These are phyloP conservation scores for Sutorius eximius DNA, from an alignment of 1,284 basidiomycete species.

Conservation along the genomic window DNA sequence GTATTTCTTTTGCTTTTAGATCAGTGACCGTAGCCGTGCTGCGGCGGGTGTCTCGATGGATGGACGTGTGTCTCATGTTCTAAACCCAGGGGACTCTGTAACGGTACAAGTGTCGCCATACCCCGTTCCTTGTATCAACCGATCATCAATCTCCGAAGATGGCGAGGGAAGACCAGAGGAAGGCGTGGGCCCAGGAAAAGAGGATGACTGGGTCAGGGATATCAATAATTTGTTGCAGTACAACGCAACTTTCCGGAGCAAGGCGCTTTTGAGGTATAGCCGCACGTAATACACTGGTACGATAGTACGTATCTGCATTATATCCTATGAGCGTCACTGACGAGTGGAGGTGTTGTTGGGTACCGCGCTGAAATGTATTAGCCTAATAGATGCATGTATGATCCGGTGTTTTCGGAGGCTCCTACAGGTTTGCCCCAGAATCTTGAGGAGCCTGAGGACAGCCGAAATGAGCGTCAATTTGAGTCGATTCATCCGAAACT, in stretches of 20 bases:
- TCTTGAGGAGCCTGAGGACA: neutral
- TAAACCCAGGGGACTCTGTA: conserved; percentile 83
- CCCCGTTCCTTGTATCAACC: conserved; percentile 91
- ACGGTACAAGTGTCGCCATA: conserved; percentile 83
- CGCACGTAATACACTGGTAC: conserved; percentile 21
- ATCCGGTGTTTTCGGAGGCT: neutral
- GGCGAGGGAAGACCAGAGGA: conserved; percentile 39
- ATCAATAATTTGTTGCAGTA: conserved; percentile 93
- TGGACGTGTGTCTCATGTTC: conserved; percentile 78
- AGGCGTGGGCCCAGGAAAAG: conserved; percentile 71
- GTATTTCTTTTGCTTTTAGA: conserved; percentile 44
- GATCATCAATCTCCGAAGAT: conserved; percentile 68
- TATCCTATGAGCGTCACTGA: conserved; percentile 1
- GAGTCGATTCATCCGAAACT: neutral
- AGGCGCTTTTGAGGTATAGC: conserved; percentile 66
- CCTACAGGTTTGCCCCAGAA: neutral
- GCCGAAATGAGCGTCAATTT: neutral
- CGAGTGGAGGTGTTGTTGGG: neutral
- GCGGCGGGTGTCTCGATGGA: conserved; percentile 92
- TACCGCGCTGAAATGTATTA: neutral
- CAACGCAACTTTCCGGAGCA: conserved; percentile 89
- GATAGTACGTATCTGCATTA: conserved; percentile 15
- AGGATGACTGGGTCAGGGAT: conserved; percentile 94
- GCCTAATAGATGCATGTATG: conserved; percentile 1
- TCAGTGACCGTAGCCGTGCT: conserved; percentile 82